A percentile compares a stretch with the other conserved stretches of the same genome.
Conservation (phyloP, 208 protist genomes). For the Histomonas meleagridis region DNA sequence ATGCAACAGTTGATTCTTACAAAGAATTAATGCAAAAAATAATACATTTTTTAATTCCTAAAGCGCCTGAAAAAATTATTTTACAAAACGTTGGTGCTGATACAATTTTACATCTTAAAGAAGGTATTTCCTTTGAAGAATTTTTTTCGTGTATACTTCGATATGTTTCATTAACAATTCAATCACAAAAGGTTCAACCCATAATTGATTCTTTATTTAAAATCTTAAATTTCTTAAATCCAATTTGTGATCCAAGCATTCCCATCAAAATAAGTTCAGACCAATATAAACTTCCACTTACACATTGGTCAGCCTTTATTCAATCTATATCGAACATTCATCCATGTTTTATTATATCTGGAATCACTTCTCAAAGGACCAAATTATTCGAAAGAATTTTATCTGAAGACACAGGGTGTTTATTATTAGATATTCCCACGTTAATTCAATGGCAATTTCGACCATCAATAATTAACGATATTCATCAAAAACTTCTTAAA, state of each 20-base stretch:
- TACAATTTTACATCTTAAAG: slow-evolving; percentile 16
- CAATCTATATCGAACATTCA: not conserved
- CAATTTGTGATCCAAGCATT: not conserved
- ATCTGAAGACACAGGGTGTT: not conserved
- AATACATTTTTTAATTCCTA: not conserved
- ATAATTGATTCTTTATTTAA: not conserved
- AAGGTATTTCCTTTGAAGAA: not conserved
- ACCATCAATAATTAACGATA: not conserved
- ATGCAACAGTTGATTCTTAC: slow-evolving; percentile 19
- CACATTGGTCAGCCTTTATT: not conserved
- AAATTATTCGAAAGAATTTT: slow-evolving; percentile 20
- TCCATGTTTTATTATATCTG: slow-evolving; percentile 27
- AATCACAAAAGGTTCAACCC: not conserved
- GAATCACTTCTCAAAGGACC: not conserved
- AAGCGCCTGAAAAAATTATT: not conserved
- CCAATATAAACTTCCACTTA: not conserved
- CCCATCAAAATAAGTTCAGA: not conserved
- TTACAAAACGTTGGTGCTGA: slow-evolving; percentile 13
- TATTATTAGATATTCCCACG: slow-evolving; percentile 1
- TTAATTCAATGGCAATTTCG: slow-evolving; percentile 13
- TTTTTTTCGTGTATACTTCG: not conserved
- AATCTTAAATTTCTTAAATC: slow-evolving; percentile 1
- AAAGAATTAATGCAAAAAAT: not conserved
- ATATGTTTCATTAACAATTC: not conserved
- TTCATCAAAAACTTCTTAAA: not conserved